These are phyloP conservation scores for Adansonia digitata DNA, from an alignment of 345 rosid species.

Conservation along the genomic window DNA sequence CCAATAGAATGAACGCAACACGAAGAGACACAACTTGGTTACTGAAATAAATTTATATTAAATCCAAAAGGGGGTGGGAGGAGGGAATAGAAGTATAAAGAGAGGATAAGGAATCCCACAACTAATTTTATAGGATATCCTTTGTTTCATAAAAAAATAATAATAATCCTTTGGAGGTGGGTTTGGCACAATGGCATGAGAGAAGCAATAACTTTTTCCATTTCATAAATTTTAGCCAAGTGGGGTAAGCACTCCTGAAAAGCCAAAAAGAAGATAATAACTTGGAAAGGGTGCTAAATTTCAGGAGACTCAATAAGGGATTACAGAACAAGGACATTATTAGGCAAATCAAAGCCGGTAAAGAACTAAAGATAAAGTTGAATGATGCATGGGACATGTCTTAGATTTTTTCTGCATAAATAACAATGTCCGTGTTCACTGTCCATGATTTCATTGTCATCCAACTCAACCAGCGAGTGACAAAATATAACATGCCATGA, in stretches of 20 bases:
- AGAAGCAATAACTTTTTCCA: background rate
- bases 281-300: conserved; percentile 4
- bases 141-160: background rate
- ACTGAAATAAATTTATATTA: background rate
- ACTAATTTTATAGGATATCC: background rate
- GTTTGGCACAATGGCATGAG: conserved; percentile 2
- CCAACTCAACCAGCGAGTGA: background rate
- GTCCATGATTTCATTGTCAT: background rate
- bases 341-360: background rate
- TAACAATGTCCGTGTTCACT: background rate
- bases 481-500: background rate
- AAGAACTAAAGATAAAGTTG: background rate
- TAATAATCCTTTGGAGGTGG: background rate
- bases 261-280: conserved; percentile 3
- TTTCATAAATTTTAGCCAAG: background rate
- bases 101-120: background rate
- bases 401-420: background rate
- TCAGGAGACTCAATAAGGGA: background rate
- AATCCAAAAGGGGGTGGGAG: background rate
- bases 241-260: conserved; percentile 2
- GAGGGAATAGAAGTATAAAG: background rate
- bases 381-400: background rate
- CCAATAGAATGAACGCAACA: background rate
- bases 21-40: background rate
- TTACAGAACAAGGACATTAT: background rate